A percentile compares a stretch with the other conserved stretches of the same genome.
These are phyloP conservation scores for Rhynchosporium agropyri DNA, from an alignment of 2,329 filamentous ascomycete genomes.

Conservation along the genomic window DNA sequence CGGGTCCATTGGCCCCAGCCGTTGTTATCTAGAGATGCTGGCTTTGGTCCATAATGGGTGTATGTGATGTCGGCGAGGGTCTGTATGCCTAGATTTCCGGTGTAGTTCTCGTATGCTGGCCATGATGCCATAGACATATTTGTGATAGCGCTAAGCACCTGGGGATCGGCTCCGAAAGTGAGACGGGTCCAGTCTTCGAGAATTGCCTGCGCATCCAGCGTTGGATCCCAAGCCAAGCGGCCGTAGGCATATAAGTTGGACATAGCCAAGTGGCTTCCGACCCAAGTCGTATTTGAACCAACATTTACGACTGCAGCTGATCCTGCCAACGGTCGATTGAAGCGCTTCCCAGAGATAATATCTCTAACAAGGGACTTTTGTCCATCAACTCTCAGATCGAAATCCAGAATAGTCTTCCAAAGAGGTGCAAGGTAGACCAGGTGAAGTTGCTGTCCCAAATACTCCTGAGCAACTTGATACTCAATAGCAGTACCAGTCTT, in stretches of 20 bases:
- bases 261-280: slow-evolving; percentile 71
- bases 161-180: slow-evolving; percentile 60
- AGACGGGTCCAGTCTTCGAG: slow-evolving; percentile 69
- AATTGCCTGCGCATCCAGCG: slow-evolving; percentile 50
- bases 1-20: slow-evolving; percentile 75
- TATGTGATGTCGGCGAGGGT: slow-evolving; percentile 69
- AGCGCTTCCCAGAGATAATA: slow-evolving; percentile 62
- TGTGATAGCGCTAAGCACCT: slow-evolving; percentile 61
- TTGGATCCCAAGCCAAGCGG: slow-evolving; percentile 65
- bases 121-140: slow-evolving; percentile 69
- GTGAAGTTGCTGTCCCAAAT: slow-evolving; percentile 71
- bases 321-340: slow-evolving; percentile 59
- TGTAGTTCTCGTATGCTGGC: slow-evolving; percentile 72
- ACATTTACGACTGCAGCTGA: slow-evolving; percentile 70
- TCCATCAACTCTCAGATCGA: slow-evolving; percentile 64
- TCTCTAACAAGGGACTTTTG: slow-evolving; percentile 59
- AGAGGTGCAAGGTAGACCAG: slow-evolving; percentile 68
- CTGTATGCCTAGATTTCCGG: slow-evolving; percentile 69
- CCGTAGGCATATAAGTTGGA: slow-evolving; percentile 73
- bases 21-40: slow-evolving; percentile 66
- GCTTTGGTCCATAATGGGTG: slow-evolving; percentile 69
- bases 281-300: slow-evolving; percentile 66
- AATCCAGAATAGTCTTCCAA: slow-evolving; percentile 69
- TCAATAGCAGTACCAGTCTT: slow-evolving; percentile 59
- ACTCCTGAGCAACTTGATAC: slow-evolving; percentile 69